Conservation (phyloP, 495 filamentous ascomycete species). For the Hypoxylon intermedium region DNA sequence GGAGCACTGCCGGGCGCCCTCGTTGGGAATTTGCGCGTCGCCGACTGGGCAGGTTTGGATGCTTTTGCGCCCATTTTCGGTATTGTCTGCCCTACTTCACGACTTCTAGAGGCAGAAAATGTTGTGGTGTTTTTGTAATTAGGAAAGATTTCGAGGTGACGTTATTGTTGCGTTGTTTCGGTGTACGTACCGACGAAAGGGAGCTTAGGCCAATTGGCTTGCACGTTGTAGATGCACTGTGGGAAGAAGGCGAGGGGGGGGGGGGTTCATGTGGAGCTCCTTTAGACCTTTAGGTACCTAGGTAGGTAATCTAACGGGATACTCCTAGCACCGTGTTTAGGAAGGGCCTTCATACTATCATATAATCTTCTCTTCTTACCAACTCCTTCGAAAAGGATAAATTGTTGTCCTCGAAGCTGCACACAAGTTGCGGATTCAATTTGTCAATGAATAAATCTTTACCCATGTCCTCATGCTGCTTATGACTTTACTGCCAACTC, state of each 20-base stretch:
- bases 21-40: slow-evolving; percentile 52
- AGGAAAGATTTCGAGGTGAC: slow-evolving; percentile 19
- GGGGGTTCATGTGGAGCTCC: too few species aligned
- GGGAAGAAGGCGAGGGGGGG: background rate
- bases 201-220: slow-evolving; percentile 4
- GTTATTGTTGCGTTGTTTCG: slow-evolving; percentile 23
- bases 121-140: background rate
- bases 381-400: too few species aligned
- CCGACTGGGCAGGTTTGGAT: slow-evolving; percentile 47
- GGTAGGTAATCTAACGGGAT: too few species aligned
- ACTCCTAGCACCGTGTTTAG: too few species aligned
- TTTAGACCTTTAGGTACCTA: too few species aligned
- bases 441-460: too few species aligned
- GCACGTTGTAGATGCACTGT: background rate
- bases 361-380: too few species aligned
- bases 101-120: background rate
- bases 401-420: too few species aligned
- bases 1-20: slow-evolving; percentile 47
- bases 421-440: too few species aligned
- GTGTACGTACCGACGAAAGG: background rate
- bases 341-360: too few species aligned
- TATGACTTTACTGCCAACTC: too few species aligned
- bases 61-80: slow-evolving; percentile 38
- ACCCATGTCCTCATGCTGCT: too few species aligned
- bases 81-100: slow-evolving; percentile 1